phyloP scores from a whole-genome alignment of 495 filamentous ascomycete species.

The Tuber melanosporum region DNA sequence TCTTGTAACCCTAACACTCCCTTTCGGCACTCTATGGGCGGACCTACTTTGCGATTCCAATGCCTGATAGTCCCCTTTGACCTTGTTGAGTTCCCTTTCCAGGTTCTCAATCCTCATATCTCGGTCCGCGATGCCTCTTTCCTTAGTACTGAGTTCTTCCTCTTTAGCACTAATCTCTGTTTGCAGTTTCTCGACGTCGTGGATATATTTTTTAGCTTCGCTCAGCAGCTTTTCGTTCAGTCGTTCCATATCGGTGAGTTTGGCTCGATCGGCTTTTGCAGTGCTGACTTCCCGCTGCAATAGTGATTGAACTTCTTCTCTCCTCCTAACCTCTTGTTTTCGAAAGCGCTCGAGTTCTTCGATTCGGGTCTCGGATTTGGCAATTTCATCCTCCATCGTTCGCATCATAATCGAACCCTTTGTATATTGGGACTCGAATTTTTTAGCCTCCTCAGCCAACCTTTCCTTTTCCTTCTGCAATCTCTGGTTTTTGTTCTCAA shows the following conservation, averaged over 20 bases:
- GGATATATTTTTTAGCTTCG: not conserved
- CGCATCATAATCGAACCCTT: not conserved
- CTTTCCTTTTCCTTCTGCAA: not conserved
- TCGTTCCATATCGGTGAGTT: not conserved
- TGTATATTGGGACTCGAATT: not conserved
- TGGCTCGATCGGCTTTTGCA: not conserved
- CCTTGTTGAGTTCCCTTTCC: not conserved
- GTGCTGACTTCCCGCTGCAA: not conserved
- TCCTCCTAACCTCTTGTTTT: conserved; percentile 3
- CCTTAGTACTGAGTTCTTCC: not conserved
- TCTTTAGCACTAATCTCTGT: not conserved
- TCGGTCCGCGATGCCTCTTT: not conserved
- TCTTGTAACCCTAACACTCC: not conserved
- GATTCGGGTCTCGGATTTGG: not conserved
- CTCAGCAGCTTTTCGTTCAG: not conserved
- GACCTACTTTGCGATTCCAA: not conserved
- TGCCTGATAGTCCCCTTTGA: not conserved
- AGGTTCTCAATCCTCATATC: not conserved
- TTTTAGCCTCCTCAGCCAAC: not conserved
- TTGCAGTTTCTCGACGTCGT: not conserved
- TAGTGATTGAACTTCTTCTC: not conserved
- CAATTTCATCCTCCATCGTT: not conserved
- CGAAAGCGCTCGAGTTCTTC: not conserved
- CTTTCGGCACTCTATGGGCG: not conserved
- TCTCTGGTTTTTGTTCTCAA: not conserved